Conservation (phyloP, 108 stramenopile genomes). For the Chaetoceros muelleri region DNA sequence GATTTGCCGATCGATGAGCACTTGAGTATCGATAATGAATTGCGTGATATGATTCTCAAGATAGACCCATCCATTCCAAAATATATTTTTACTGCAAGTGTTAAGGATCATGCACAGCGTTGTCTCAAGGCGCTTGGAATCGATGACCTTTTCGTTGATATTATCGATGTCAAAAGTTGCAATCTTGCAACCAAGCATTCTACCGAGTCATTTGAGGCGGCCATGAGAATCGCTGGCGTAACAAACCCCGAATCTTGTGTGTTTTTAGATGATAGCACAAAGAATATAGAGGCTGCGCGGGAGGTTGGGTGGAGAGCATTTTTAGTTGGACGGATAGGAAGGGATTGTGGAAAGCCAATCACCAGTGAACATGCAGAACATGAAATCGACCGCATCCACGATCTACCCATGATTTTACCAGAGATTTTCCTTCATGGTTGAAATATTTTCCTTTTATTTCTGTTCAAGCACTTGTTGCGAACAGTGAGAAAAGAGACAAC, state of each 20-base stretch:
- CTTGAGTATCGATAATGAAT: constrained; percentile 21
- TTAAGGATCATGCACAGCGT: constrained; percentile 36
- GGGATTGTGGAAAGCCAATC: constrained; percentile 38
- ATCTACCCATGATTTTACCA: constrained; percentile 29
- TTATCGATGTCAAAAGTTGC: constrained; percentile 32
- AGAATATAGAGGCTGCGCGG: constrained; percentile 39
- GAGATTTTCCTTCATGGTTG: constrained; percentile 45
- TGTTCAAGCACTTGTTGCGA: too few species aligned
- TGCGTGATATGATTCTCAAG: constrained; percentile 27
- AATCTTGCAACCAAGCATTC: constrained; percentile 55
- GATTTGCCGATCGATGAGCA: constrained; percentile 33
- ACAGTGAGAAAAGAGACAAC: too few species aligned
- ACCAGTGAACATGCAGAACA: constrained; percentile 37
- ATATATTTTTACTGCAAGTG: constrained; percentile 57
- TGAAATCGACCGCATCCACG: constrained; percentile 47
- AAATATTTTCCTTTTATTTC: too few species aligned
- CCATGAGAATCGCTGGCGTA: constrained; percentile 48
- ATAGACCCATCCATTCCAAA: constrained; percentile 55
- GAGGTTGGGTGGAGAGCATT: constrained; percentile 41
- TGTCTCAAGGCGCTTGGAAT: constrained; percentile 51
- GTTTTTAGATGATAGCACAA: constrained; percentile 48
- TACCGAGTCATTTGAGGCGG: constrained; percentile 27
- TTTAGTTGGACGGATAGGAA: constrained; percentile 37
- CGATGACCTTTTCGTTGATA: constrained; percentile 34
- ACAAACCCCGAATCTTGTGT: constrained; percentile 33